These are phyloP conservation scores for Trichoderma hamatum DNA, from an alignment of 2,329 filamentous ascomycete genomes.

Conservation along the genomic window DNA sequence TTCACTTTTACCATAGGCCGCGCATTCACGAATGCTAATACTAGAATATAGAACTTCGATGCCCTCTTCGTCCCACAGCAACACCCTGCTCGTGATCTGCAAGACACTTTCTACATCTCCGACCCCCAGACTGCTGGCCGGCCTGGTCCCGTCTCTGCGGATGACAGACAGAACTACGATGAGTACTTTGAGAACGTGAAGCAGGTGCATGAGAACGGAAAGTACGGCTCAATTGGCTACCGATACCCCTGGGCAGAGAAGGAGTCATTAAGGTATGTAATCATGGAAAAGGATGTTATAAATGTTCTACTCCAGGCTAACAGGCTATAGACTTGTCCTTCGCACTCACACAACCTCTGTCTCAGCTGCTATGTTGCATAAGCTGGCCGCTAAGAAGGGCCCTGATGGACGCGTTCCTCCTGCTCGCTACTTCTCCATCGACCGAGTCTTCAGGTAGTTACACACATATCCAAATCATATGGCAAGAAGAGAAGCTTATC, in stretches of 20 bases:
- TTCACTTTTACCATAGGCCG: too few species aligned
- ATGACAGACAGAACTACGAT: conserved; percentile 70
- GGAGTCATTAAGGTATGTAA: conserved; percentile 67
- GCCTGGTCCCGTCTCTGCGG: conserved; percentile 58
- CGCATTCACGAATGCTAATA: background rate
- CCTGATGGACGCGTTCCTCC: conserved; percentile 66
- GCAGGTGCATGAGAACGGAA: conserved; percentile 85
- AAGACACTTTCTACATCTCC: conserved; percentile 98
- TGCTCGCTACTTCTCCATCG: conserved; percentile 97
- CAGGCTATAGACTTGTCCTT: conserved; percentile 66
- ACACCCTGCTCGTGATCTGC: conserved; percentile 93
- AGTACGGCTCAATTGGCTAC: conserved; percentile 95
- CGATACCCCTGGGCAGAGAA: conserved; percentile 90
- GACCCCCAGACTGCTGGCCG: conserved; percentile 78
- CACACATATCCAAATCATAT: background rate
- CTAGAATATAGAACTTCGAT: conserved; percentile 71
- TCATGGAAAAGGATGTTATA: background rate
- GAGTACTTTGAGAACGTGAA: conserved; percentile 87
- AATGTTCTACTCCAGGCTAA: background rate
- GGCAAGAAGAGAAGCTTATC: background rate
- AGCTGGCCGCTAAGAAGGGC: conserved; percentile 79
- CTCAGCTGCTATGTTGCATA: conserved; percentile 87
- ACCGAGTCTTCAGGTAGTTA: conserved; percentile 79
- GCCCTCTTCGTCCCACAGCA: conserved; percentile 93
- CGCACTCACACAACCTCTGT: conserved; percentile 96